Percentiles rank a stretch among this genome's conserved stretches.
Conservation (phyloP, 805 yeast genomes). For the Nakazawaea wickerhamii region DNA sequence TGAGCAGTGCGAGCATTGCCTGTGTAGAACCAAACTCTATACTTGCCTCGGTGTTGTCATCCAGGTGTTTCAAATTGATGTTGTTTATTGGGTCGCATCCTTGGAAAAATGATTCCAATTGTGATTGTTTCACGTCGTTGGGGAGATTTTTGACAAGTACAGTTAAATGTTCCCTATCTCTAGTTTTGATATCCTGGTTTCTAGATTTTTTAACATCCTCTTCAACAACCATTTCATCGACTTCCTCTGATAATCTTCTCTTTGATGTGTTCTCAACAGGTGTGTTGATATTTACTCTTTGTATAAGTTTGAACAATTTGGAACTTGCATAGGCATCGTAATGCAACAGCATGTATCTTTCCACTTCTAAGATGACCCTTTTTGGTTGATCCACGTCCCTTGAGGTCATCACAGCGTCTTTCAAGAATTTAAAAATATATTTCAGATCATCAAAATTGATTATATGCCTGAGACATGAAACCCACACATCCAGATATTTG, state of each 20-base stretch:
- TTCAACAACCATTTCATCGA: constrained; percentile 11
- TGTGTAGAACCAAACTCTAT: constrained; percentile 49
- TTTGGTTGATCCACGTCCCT: constrained; percentile 45
- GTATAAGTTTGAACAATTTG: constrained; percentile 14
- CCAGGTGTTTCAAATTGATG: constrained; percentile 21
- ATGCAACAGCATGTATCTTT: constrained; percentile 29
- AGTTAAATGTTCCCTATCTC: constrained; percentile 58
- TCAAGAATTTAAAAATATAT: constrained; percentile 25
- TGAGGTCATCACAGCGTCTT: constrained; percentile 25
- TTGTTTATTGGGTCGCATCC: constrained; percentile 56
- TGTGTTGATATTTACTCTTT: too few relatives aligned
- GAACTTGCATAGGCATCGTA: constrained; percentile 8
- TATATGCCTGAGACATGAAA: constrained; percentile 37
- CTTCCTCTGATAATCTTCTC: constrained; percentile 7
- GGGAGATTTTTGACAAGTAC: constrained; percentile 51
- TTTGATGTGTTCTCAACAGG: too few relatives aligned
- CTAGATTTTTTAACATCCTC: constrained; percentile 13
- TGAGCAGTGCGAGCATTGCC: constrained; percentile 52
- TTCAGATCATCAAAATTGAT: constrained; percentile 22
- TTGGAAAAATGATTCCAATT: constrained; percentile 38
- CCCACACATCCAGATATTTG: constrained; percentile 43
- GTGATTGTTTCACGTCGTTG: constrained; percentile 28
- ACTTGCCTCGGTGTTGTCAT: constrained; percentile 34
- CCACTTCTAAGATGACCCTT: constrained; percentile 39
- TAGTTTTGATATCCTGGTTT: constrained; percentile 17